Conservation (phyloP, 2,329 filamentous ascomycete genomes). For the Arthrobotrys pseudoclavata region DNA sequence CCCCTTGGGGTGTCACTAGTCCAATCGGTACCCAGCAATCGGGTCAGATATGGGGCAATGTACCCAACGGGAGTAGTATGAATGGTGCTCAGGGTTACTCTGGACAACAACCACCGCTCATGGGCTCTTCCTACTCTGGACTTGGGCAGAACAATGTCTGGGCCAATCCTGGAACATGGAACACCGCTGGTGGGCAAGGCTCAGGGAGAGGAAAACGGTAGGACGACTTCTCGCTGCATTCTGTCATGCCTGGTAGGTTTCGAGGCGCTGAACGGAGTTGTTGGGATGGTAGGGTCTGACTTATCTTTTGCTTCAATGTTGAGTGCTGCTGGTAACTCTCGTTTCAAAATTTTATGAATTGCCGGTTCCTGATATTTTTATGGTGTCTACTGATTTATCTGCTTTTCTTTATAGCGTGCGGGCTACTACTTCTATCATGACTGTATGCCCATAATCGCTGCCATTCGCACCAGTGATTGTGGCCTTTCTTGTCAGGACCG, state of each 20-base stretch:
- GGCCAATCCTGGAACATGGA: slow-evolving; percentile 50
- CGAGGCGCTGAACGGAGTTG: slow-evolving; percentile 52
- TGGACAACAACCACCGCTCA: slow-evolving; percentile 46
- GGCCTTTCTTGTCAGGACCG: not conserved
- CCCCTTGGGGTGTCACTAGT: slow-evolving; percentile 54
- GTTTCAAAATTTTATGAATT: slow-evolving; percentile 14
- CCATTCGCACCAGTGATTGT: not conserved
- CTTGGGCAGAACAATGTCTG: slow-evolving; percentile 58
- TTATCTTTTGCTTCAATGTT: slow-evolving; percentile 21
- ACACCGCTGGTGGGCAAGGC: slow-evolving; percentile 33
- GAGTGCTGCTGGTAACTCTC: not conserved
- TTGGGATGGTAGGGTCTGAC: slow-evolving; percentile 33
- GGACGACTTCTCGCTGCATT: slow-evolving; percentile 19
- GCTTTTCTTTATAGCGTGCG: slow-evolving; percentile 18
- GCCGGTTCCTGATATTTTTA: slow-evolving; percentile 11
- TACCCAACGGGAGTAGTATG: slow-evolving; percentile 44
- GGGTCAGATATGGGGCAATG: slow-evolving; percentile 47
- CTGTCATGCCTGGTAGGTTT: slow-evolving; percentile 43
- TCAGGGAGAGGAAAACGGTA: slow-evolving; percentile 50
- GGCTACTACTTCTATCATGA: slow-evolving; percentile 13
- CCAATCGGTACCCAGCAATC: slow-evolving; percentile 44
- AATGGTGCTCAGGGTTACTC: slow-evolving; percentile 35
- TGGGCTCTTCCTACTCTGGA: slow-evolving; percentile 42
- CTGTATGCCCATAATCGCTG: slow-evolving; percentile 1
- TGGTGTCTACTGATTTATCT: slow-evolving; percentile 17